These are phyloP conservation scores for Capronia americana DNA, from an alignment of 2,329 filamentous ascomycete species.

Conservation along the genomic window DNA sequence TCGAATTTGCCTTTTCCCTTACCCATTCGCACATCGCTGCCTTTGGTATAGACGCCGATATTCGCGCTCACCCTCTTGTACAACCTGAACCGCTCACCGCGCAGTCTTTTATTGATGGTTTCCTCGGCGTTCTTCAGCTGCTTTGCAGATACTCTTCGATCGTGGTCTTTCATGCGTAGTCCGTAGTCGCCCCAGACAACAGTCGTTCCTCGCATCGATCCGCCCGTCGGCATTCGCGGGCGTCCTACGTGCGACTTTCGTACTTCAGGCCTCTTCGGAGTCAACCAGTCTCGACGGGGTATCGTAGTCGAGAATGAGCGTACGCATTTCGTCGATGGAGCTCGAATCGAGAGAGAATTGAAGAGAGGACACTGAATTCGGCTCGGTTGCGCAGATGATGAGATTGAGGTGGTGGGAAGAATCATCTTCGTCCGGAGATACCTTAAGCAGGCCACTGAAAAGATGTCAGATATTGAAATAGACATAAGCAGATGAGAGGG, in stretches of 20 bases:
- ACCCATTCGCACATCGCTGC: slow-evolving; percentile 98
- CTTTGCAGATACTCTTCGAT: slow-evolving; percentile 84
- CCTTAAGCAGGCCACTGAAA: slow-evolving; percentile 9
- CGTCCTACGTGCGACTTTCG: slow-evolving; percentile 90
- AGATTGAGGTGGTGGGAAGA: slow-evolving; percentile 35
- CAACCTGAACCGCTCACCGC: slow-evolving; percentile 89
- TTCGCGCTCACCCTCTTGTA: slow-evolving; percentile 93
- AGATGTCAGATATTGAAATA: background rate
- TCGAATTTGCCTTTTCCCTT: slow-evolving; percentile 98
- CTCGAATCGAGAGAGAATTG: slow-evolving; percentile 49
- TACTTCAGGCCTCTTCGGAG: slow-evolving; percentile 77
- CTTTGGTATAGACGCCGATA: slow-evolving; percentile 92
- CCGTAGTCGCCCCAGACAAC: slow-evolving; percentile 97
- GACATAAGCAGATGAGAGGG: background rate
- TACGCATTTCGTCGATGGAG: slow-evolving; percentile 56
- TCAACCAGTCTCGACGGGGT: slow-evolving; percentile 73
- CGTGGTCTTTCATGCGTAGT: slow-evolving; percentile 89
- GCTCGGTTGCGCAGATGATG: background rate
- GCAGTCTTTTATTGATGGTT: slow-evolving; percentile 84
- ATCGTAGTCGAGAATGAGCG: slow-evolving; percentile 73
- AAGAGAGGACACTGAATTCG: slow-evolving; percentile 29
- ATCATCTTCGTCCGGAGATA: slow-evolving; percentile 4
- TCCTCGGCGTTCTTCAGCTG: slow-evolving; percentile 92
- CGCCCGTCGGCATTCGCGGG: slow-evolving; percentile 85
- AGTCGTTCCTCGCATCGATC: slow-evolving; percentile 89